Percentiles rank a stretch among this genome's conserved stretches.
Evolutionary conservation across 768 basidiomycete species (phyloP).

Genomic region (Boletus reticulatus): DNA sequence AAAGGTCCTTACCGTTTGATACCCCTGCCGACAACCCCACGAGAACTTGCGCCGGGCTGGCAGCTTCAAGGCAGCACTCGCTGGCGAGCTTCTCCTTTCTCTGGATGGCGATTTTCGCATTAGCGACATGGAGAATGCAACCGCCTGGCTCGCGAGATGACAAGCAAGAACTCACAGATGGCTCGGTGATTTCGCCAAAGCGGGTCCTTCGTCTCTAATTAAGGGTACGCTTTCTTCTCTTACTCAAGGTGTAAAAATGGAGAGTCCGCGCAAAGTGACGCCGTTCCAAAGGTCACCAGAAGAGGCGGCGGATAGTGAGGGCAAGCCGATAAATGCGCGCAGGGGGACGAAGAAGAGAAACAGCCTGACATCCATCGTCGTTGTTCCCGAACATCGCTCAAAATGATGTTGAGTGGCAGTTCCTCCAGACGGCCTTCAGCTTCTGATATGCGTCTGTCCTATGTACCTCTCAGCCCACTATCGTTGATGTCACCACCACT

Average conservation of each 20-base stretch:
- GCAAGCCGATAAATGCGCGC: neutral
- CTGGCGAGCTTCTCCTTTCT: neutral
- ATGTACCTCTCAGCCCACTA: constrained; percentile 55
- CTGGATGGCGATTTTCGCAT: neutral
- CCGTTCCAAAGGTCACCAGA: constrained; percentile 1
- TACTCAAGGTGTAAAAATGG: neutral
- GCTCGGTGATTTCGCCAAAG: neutral
- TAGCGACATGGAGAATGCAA: neutral
- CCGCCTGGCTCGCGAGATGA: neutral
- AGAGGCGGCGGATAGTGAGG: neutral
- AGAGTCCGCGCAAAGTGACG: constrained; percentile 5
- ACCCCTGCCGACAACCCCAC: neutral
- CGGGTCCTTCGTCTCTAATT: neutral
- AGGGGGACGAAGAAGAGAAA: neutral
- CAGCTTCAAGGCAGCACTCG: neutral
- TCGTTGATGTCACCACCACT: constrained; percentile 56
- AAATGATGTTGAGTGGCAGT: neutral
- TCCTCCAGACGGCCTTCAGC: constrained; percentile 10
- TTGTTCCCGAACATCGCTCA: constrained; percentile 2
- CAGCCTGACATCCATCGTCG: constrained; percentile 12
- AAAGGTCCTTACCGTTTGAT: neutral
- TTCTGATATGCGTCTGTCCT: constrained; percentile 37
- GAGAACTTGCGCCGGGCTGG: neutral
- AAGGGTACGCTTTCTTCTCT: neutral
- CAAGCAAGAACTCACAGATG: neutral